phyloP scores from a whole-genome alignment of 768 basidiomycete genomes.

The Naganishia antarctica region DNA sequence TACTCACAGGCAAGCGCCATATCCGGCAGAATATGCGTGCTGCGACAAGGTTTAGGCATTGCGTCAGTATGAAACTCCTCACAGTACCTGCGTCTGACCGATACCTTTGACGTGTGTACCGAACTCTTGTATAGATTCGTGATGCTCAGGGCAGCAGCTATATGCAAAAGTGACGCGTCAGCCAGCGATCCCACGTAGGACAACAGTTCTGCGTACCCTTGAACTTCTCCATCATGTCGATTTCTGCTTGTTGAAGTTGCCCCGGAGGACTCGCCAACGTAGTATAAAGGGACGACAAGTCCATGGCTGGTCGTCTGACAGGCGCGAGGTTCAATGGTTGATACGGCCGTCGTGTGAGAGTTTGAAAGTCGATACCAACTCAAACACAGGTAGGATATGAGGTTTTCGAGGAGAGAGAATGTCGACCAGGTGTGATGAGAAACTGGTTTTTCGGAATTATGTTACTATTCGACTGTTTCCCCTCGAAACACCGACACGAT shows the following conservation, averaged over 20 bases:
- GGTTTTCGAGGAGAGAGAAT: no score
- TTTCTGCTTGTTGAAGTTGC: constrained; percentile 33
- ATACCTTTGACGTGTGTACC: constrained; percentile 35
- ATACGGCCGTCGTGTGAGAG: no score
- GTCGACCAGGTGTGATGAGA: not conserved
- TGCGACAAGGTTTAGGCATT: not conserved
- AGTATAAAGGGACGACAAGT: constrained; percentile 34
- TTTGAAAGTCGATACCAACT: no score
- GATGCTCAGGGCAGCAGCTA: constrained; percentile 36
- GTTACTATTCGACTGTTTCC: not conserved
- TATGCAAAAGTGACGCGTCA: not conserved
- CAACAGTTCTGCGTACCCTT: constrained; percentile 28
- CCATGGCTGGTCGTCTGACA: constrained; percentile 26
- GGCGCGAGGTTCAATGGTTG: no score
- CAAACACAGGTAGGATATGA: no score
- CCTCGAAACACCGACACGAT: not conserved
- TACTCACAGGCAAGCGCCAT: constrained; percentile 23
- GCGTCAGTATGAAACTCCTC: no score
- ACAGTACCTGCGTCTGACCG: not conserved
- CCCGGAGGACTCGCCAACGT: constrained; percentile 30
- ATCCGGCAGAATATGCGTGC: constrained; percentile 27
- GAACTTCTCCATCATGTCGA: constrained; percentile 39
- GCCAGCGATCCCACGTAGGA: not conserved
- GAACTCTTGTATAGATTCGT: constrained; percentile 35
- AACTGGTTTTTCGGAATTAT: not conserved